Percentiles rank a stretch among this genome's conserved stretches.
Evolutionary conservation across 148 eudicot genomes (phyloP).

Genomic region (Chenopodium quinoa): DNA sequence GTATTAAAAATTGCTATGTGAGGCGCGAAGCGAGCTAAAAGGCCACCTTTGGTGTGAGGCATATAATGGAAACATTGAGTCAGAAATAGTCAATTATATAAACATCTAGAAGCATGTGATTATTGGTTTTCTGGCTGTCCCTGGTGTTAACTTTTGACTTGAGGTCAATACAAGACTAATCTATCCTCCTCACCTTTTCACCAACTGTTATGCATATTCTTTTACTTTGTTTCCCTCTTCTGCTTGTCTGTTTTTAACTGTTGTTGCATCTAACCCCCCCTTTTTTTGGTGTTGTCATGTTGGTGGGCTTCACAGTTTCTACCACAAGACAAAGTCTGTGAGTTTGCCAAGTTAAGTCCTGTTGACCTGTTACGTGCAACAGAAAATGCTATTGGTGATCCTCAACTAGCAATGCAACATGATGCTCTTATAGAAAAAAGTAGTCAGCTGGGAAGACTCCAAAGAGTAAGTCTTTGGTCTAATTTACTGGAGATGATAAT

Average conservation of each 20-base stretch:
- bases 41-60: too few species aligned
- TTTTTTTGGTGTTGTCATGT: neutral
- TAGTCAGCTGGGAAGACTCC: slow-evolving; percentile 58
- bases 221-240: neutral
- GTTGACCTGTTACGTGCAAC: slow-evolving; percentile 89
- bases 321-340: slow-evolving; percentile 99
- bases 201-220: neutral
- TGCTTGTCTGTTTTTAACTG: neutral
- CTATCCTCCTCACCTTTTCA: neutral
- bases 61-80: too few species aligned
- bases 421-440: slow-evolving; percentile 71
- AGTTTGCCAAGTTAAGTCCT: slow-evolving; percentile 95
- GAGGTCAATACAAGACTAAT: neutral
- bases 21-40: too few species aligned
- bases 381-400: slow-evolving; percentile 96
- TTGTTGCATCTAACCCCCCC: neutral
- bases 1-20: neutral
- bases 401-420: slow-evolving; percentile 79
- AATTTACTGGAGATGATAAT: neutral
- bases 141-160: neutral
- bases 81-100: too few species aligned
- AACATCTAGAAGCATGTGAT: too few species aligned
- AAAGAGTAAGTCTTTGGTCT: slow-evolving; percentile 46
- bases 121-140: neutral
- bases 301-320: slow-evolving; percentile 51